phyloP scores from a whole-genome alignment of 768 basidiomycete genomes.

The Suillus americanus region DNA sequence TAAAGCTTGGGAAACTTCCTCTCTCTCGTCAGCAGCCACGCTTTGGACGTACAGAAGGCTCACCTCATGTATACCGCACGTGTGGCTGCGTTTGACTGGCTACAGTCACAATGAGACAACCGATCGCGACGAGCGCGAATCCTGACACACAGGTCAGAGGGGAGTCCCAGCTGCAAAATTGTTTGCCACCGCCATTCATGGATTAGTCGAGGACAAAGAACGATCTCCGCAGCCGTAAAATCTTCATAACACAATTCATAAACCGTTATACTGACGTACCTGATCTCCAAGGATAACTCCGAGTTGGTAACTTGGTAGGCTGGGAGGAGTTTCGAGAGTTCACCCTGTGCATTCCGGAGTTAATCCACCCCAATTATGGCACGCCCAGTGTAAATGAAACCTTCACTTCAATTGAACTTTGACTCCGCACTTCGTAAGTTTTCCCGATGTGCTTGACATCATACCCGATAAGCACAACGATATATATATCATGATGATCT shows the following conservation, averaged over 20 bases:
- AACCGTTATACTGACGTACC: neutral
- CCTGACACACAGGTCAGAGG: constrained; percentile 22
- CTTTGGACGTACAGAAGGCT: constrained; percentile 34
- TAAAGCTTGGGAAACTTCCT: constrained; percentile 25
- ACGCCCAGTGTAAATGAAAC: constrained; percentile 26
- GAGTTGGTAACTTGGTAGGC: neutral
- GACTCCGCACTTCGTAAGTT: constrained; percentile 3
- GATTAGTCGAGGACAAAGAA: constrained; percentile 8
- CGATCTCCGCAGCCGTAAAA: constrained; percentile 4
- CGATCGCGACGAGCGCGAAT: constrained; percentile 33
- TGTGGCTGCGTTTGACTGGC: constrained; percentile 25
- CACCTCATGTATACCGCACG: constrained; percentile 39
- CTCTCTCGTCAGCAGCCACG: constrained; percentile 36
- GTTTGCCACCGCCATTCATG: neutral
- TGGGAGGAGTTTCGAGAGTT: neutral
- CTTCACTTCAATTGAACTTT: constrained; percentile 3
- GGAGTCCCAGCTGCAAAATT: constrained; percentile 8
- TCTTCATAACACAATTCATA: constrained; percentile 1
- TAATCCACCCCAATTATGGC: constrained; percentile 21
- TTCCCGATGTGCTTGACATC: neutral
- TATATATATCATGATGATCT: constrained; percentile 9
- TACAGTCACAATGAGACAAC: constrained; percentile 32
- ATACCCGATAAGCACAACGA: constrained; percentile 5
- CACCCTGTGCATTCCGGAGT: neutral
- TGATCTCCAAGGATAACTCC: constrained; percentile 5